Evolutionary conservation across 2,329 filamentous ascomycete genomes (phyloP), one percentile per base, ranked within the genome.

Genomic region (Verticillium nonalfalfae): DNA sequence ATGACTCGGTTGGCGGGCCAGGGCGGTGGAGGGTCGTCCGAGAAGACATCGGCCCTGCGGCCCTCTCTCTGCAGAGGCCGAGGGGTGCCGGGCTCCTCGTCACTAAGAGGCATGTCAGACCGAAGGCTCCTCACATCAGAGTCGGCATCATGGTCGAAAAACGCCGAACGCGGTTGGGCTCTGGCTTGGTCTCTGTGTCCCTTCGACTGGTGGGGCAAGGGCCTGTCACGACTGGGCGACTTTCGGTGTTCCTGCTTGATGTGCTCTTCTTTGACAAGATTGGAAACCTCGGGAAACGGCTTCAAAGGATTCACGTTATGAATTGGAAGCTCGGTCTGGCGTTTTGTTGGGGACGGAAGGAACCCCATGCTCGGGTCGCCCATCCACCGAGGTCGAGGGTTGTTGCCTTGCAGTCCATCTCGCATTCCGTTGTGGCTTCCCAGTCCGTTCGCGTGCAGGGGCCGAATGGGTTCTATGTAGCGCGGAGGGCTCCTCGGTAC

Each of bases 271-370:
- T 21, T 50, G 18, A 26, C 45, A 10, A 21, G n/a, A 50, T 50
- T 18, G 9, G 45, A 26, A 13, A 50, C 18, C 7, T 50, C n/a
- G 7, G 71, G 66, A n/a, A 68, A 64, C 52, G 54, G 54, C 31
- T 67, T 71, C 56, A 67, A 66, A 50, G 72, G 66, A 18, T 65
- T 69, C 11, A 70, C 64, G 59, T 79, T 76, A 21, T 79, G 74
- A 61, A 79, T 67, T 0, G 79, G 72, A n/a, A 79, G 69, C 57
- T 72, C 75, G 18, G 73, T 67, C 26, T 72, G 70, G 21, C 57
- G 33, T 15, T 35, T 54, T 5, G 15, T n/a, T 7, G 58, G 58
- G 15, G 58, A 59, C 9, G n/a, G 45, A 5, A 54, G 21, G 58
- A 59, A 59, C 2, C 58, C 58, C 9, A 55, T 56, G 54, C 18